Evolutionary conservation across 345 rosid species (phyloP), one percentile per base, ranked within the genome.

Genomic region (Lagerstroemia speciosa): DNA sequence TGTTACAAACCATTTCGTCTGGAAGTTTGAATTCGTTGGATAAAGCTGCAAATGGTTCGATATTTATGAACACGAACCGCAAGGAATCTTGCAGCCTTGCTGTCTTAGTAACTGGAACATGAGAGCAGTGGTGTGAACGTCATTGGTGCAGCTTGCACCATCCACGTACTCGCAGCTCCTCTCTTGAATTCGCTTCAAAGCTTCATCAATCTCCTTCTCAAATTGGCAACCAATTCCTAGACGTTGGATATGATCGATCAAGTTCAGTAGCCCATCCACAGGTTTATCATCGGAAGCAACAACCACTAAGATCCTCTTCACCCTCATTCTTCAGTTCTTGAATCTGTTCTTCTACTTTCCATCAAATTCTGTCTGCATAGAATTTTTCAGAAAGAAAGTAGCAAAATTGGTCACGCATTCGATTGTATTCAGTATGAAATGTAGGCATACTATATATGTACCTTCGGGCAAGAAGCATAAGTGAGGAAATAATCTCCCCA

Each of bases 401-500:
- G n/a, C n/a, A n/a, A n/a, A n/a, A n/a, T n/a, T n/a, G n/a, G n/a
- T 24, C 7, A 10, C 6, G 5, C n/a, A n/a, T n/a, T n/a, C n/a
- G n/a, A n/a, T 38, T 14, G 30, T 33, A 58, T 24, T n/a, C 33
- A 27, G 26, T 58, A 26, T 33, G 4, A 34, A 29, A 29, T 7
- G 4, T 27, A 30, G n/a, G 6, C 9, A 14, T 27, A 1, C n/a
- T 33, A n/a, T n/a, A 5, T 22, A 20, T 11, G 20, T 63, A 73
- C 75, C 75, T 4, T 57, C 5, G 48, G 33, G 1, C 46, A 41
- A 14, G 62, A 26, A 65, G 20, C 33, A 38, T 55, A 68, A 5
- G 58, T 52, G 27, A 76, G 79, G 69, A 79, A 76, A 55, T 73
- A 19, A 58, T 71, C 76, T 2, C 73, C 74, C 83, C 79, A 79